Evolutionary conservation across 2,329 filamentous ascomycete genomes (phyloP).

Genomic region (Cordyceps sp.): DNA sequence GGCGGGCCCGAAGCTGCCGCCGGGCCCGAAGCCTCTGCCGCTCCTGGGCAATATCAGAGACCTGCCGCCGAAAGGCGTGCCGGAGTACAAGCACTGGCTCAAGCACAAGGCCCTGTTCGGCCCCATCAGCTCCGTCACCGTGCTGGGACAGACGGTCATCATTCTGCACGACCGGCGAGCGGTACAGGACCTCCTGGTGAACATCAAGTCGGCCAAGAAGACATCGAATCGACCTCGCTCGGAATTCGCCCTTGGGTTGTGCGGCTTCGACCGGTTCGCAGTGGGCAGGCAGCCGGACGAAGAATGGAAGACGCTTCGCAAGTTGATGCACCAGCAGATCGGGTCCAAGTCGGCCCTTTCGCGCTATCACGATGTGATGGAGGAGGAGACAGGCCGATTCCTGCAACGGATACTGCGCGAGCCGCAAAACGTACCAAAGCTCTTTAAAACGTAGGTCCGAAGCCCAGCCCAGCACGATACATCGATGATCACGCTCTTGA

Average conservation of each 20-base stretch:
- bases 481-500: neutral
- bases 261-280: neutral
- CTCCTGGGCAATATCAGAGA: constrained; percentile 3
- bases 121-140: constrained; percentile 22
- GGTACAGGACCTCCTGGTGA: constrained; percentile 21
- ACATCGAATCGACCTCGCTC: neutral
- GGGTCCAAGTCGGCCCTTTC: neutral
- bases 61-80: neutral
- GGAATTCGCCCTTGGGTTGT: neutral
- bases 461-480: neutral
- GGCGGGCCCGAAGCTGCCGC: constrained; percentile 1
- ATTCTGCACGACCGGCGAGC: constrained; percentile 20
- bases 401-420: neutral
- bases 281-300: neutral
- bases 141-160: constrained; percentile 22
- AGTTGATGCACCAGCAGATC: neutral
- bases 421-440: neutral
- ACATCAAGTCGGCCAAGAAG: constrained; percentile 2
- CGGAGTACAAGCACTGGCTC: constrained; percentile 3
- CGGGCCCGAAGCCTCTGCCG: constrained; percentile 3
- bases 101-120: constrained; percentile 14
- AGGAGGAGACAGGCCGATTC: neutral
- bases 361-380: neutral
- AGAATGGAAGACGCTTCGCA: neutral
- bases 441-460: neutral